Percentiles rank a stretch among this genome's conserved stretches.
Evolutionary conservation across 1,139 yeast species (phyloP).

Genomic region (Debaryomycetaceae sp.): DNA sequence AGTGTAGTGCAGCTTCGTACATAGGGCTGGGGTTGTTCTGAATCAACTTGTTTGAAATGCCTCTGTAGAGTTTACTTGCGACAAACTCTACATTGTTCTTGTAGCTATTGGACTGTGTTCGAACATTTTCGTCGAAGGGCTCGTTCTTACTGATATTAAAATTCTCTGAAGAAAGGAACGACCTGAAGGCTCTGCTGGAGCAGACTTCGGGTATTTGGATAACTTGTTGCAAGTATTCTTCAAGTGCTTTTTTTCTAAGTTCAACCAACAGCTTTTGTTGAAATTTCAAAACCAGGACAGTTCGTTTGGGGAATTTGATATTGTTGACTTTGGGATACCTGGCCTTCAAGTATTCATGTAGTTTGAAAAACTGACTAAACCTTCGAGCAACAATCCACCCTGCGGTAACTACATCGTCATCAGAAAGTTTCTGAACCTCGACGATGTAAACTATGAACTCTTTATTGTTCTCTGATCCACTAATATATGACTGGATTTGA

Average conservation of each 20-base stretch:
- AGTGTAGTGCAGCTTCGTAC: constrained; percentile 2
- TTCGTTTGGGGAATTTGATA: constrained; percentile 60
- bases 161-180: constrained; percentile 73
- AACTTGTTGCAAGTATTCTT: constrained; percentile 57
- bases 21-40: constrained; percentile 1
- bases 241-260: constrained; percentile 58
- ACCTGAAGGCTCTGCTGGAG: constrained; percentile 65
- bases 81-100: constrained; percentile 28
- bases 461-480: constrained; percentile 53
- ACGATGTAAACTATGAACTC: constrained; percentile 71
- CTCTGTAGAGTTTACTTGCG: constrained; percentile 44
- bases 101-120: constrained; percentile 7
- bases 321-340: constrained; percentile 50
- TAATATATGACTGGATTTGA: constrained; percentile 63
- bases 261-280: constrained; percentile 65
- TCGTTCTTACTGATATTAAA: constrained; percentile 42
- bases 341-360: constrained; percentile 62
- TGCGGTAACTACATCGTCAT: constrained; percentile 50
- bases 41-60: constrained; percentile 33
- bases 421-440: constrained; percentile 61
- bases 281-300: constrained; percentile 62
- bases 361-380: constrained; percentile 74
- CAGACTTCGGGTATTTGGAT: constrained; percentile 68
- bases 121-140: constrained; percentile 23
- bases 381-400: constrained; percentile 91